phyloP scores from a whole-genome alignment of 768 basidiomycete species.

The Calvatia gigantea region DNA sequence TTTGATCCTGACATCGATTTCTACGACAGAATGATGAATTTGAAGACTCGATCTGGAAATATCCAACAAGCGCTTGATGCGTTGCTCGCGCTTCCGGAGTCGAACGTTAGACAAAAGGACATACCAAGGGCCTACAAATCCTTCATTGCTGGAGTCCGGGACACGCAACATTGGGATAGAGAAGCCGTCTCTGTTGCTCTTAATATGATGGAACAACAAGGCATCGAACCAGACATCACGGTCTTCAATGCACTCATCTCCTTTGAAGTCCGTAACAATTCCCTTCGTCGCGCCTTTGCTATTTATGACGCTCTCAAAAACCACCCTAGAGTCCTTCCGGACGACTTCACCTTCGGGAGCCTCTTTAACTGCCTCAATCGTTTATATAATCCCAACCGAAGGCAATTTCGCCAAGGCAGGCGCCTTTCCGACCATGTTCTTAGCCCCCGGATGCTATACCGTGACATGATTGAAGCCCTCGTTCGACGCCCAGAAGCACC shows the following conservation, averaged over 20 bases:
- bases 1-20: background rate
- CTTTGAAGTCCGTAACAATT: slow-evolving; percentile 5
- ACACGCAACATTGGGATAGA: background rate
- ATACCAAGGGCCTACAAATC: background rate
- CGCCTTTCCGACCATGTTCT: background rate
- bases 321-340: background rate
- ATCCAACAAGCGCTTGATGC: background rate
- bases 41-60: background rate
- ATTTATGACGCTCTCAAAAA: slow-evolving; percentile 6
- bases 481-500: slow-evolving; percentile 12
- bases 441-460: slow-evolving; percentile 39
- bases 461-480: slow-evolving; percentile 37
- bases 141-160: slow-evolving; percentile 1
- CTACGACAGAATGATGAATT: background rate
- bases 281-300: slow-evolving; percentile 5
- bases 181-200: background rate
- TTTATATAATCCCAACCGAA: background rate
- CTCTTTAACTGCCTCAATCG: slow-evolving; percentile 9
- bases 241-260: slow-evolving; percentile 9
- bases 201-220: slow-evolving; percentile 5
- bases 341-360: slow-evolving; percentile 6
- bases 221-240: background rate
- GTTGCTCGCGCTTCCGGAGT: background rate
- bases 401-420: background rate
- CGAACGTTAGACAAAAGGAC: background rate